These are phyloP conservation scores for Mycena amicta DNA, from an alignment of 768 basidiomycete genomes.

Conservation along the genomic window DNA sequence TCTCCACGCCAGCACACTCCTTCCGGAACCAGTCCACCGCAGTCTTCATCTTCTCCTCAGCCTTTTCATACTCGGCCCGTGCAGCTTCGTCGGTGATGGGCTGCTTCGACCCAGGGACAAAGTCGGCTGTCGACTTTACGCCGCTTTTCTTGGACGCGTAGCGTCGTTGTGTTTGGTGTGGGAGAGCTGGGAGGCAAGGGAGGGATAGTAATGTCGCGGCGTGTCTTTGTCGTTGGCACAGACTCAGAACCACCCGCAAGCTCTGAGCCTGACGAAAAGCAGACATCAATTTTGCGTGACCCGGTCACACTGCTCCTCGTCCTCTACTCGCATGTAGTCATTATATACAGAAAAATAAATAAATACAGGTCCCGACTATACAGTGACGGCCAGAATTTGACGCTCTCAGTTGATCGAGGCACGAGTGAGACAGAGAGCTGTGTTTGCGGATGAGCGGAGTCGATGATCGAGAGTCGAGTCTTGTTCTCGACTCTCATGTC, in stretches of 20 bases:
- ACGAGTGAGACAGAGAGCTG: too few species aligned
- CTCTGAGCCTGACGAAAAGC: neutral
- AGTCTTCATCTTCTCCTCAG: slow-evolving; percentile 63
- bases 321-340: neutral
- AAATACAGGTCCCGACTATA: neutral
- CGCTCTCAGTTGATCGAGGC: too few species aligned
- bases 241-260: neutral
- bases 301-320: neutral
- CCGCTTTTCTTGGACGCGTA: slow-evolving; percentile 25
- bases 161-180: neutral
- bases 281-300: neutral
- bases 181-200: neutral
- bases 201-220: neutral
- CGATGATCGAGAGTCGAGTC: too few species aligned
- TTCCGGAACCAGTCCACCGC: slow-evolving; percentile 77
- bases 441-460: too few species aligned
- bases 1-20: slow-evolving; percentile 72
- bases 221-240: neutral
- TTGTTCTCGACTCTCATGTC: too few species aligned
- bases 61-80: slow-evolving; percentile 61
- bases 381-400: too few species aligned
- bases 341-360: neutral
- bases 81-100: slow-evolving; percentile 56
- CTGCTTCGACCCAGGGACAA: slow-evolving; percentile 71
- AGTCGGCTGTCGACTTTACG: slow-evolving; percentile 54